Evolutionary conservation across 2,329 filamentous ascomycete species (phyloP).

Genomic region (Pseudogymnoascus sp.): DNA sequence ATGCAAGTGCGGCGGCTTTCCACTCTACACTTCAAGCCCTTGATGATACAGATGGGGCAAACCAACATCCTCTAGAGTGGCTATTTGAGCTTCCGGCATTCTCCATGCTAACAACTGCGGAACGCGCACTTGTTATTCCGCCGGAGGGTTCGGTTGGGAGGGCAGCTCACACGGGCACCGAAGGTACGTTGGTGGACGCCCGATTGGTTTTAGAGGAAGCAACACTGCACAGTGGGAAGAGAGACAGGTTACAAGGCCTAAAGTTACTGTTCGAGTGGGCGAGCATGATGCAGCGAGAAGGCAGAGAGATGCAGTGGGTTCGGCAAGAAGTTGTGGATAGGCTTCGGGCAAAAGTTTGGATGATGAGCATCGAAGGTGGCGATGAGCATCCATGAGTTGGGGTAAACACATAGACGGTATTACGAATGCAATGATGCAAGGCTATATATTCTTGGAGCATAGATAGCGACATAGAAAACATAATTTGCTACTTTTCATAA

Average conservation of each 20-base stretch:
- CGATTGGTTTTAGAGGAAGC: slow-evolving; percentile 49
- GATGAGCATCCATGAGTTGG: neutral
- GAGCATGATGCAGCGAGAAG: slow-evolving; percentile 39
- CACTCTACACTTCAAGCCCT: slow-evolving; percentile 55
- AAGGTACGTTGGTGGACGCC: slow-evolving; percentile 55
- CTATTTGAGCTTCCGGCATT: slow-evolving; percentile 53
- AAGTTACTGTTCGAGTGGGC: slow-evolving; percentile 60
- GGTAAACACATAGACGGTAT: neutral
- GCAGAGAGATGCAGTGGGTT: slow-evolving; percentile 44
- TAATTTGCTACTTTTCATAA: neutral
- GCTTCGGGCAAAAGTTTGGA: slow-evolving; percentile 45
- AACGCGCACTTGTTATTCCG: slow-evolving; percentile 46
- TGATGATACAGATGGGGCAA: slow-evolving; percentile 47
- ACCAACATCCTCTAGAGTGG: slow-evolving; percentile 51
- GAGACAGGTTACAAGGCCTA: slow-evolving; percentile 55
- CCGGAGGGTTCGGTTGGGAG: slow-evolving; percentile 34
- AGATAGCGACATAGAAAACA: slow-evolving; percentile 1
- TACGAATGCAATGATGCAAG: slow-evolving; percentile 6
- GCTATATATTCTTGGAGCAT: slow-evolving; percentile 6
- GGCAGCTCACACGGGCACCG: slow-evolving; percentile 42
- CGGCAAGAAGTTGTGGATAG: slow-evolving; percentile 48
- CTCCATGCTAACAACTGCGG: slow-evolving; percentile 46
- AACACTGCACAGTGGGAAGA: slow-evolving; percentile 39
- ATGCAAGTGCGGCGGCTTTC: slow-evolving; percentile 51
- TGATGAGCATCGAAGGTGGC: slow-evolving; percentile 20